Evolutionary conservation across 2,329 filamentous ascomycete species (phyloP), one percentile per base, ranked within the genome.

Genomic region (Paramyrothecium roridum): DNA sequence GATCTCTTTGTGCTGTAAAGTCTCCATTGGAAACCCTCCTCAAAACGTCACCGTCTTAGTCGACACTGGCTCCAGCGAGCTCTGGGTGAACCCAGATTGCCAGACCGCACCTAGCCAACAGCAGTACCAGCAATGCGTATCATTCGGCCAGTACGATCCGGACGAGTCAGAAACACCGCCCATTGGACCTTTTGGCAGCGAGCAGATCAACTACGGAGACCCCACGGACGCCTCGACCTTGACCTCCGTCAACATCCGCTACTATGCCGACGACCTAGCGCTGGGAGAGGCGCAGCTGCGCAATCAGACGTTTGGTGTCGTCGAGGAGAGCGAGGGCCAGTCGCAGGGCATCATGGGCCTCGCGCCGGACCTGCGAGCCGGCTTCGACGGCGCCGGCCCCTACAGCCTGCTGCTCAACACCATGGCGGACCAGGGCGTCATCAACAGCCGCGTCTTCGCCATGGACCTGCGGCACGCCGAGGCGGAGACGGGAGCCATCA

Each of bases 391-490:
- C 46, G 34, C 63, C 3, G 53, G 64, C 46, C 72, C 73, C 2
- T 87, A 88, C 55, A 79, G 79, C 2, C 75, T 83, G 22, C 73
- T 88, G 20, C 69, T 83, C 48, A 80, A 79, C 60, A 78, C 71
- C 21, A 73, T 83, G 65, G 71, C 72, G 1, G 62, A 68, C 0
- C 75, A 82, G 59, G 76, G 75, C 17, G 61, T 79, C 34, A 82
- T 81, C 54, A 69, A 74, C 48, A 79, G 75, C 54, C 76, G 76
- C n/a, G 69, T 78, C 37, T 83, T 82, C 61, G 70, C 77, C 7
- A 69, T 83, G 22, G 80, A 83, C 53, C 66, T 83, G 17, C 77
- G 80, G 3, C 73, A 75, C 52, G 60, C 72, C 45, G 75, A 74
- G 13, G 66, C 71, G 12, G 61, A 73, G 16, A 73, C 71, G 3